Conservation (phyloP, 2,329 filamentous ascomycete species). For the Pleoardoris graminearum region DNA sequence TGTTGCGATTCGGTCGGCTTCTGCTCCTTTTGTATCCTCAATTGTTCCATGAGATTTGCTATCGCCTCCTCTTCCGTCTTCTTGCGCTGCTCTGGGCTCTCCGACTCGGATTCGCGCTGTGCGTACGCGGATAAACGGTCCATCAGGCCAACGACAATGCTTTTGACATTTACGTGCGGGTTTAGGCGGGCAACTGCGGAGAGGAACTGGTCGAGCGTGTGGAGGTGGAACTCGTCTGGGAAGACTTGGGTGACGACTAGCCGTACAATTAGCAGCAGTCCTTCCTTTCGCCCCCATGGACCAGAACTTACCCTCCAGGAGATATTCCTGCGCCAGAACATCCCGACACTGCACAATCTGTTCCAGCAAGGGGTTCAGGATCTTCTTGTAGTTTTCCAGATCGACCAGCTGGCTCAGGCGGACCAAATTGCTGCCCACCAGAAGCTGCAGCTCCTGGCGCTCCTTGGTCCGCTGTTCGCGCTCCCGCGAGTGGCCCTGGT, state of each 20-base stretch:
- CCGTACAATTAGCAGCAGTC: conserved; percentile 26
- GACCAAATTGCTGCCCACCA: conserved; percentile 96
- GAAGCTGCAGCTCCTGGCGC: conserved; percentile 88
- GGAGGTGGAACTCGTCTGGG: conserved; percentile 96
- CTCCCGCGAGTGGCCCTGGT: conserved; percentile 95
- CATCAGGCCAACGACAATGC: conserved; percentile 97
- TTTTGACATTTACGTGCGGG: conserved; percentile 96
- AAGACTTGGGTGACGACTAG: conserved; percentile 96
- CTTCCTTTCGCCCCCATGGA: background rate
- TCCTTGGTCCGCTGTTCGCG: conserved; percentile 92
- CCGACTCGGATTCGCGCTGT: conserved; percentile 78
- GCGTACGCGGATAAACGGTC: conserved; percentile 93
- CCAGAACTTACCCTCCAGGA: conserved; percentile 70
- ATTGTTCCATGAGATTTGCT: conserved; percentile 73
- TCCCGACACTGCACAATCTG: conserved; percentile 98
- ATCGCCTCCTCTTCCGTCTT: conserved; percentile 86
- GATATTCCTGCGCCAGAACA: conserved; percentile 94
- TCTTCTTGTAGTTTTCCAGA: conserved; percentile 90
- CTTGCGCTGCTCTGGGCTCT: conserved; percentile 70
- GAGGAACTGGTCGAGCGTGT: conserved; percentile 93
- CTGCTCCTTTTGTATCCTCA: conserved; percentile 68
- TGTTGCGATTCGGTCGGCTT: conserved; percentile 42
- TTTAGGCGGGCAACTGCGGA: conserved; percentile 91
- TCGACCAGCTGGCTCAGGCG: conserved; percentile 94
- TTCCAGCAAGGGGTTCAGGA: conserved; percentile 85